Base-by-base conservation (phyloP, 805 yeast species). In the Saccharomycopsis selenospora region DNA sequence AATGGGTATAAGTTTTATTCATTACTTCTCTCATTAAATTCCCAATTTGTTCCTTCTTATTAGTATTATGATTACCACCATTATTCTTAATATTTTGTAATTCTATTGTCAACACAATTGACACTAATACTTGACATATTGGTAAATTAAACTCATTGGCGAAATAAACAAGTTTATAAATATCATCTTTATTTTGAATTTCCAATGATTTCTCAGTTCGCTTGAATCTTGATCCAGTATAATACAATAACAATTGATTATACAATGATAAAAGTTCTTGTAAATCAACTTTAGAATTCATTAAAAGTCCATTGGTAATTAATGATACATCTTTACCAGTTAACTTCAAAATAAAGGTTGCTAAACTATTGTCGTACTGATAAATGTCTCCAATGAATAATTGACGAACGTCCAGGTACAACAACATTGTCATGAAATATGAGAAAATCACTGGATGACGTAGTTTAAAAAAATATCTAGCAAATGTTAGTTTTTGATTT, bases 71-170 rank as follows among this genome's bases (percentile, higher is more conserved):
- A 13, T 14, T 45, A 33, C n/a, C n/a, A 33, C 40, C 40, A 14
- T 36, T 44, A 18, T 30, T 29, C 17, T 26, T 17, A 18, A 48
- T 5, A n/a, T 18, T 42, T 26, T 47, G 27, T 8, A 17, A 18
- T 20, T 44, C 51, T 6, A 28, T 40, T 27, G 17, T 41, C 33
- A 71, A 47, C 1, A 61, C 49, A 7, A 61, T 49, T 30, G 66
- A 65, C 46, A 73, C 60, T 2, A 71, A 47, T 36, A 71, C 55
- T 50, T 74, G 78, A 29, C 67, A 60, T 1, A 73, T 52, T 1
- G 73, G 71, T 20, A 74, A 55, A 49, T 69, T 71, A 55, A 69
- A 71, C 43, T 68, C 69, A 46, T 67, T 60, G 18, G 71, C 48
- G 2, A 55, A 53, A 10, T 53, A 48, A 1, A 70, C 50, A 3